Evolutionary conservation across 2,329 filamentous ascomycete species (phyloP).

Genomic region (Teratosphaeria nubilosa): DNA sequence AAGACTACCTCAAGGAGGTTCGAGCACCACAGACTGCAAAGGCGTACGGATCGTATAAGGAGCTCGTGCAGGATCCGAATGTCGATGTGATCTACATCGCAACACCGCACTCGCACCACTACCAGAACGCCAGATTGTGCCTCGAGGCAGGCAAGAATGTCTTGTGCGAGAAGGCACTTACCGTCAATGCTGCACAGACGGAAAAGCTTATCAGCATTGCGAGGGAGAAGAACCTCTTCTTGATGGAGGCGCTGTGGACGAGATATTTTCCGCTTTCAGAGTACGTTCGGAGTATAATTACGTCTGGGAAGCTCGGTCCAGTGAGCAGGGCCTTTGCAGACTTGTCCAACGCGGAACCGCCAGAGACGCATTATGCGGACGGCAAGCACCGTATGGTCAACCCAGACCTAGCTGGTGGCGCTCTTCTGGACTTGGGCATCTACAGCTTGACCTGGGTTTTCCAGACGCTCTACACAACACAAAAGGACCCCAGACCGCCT

Average conservation of each 20-base stretch:
- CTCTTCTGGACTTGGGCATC: constrained; percentile 74
- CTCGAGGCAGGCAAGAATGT: constrained; percentile 78
- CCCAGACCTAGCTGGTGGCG: constrained; percentile 69
- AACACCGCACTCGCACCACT: constrained; percentile 87
- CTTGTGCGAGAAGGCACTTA: constrained; percentile 84
- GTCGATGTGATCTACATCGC: constrained; percentile 84
- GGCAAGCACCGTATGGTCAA: constrained; percentile 70
- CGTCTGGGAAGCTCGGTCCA: constrained; percentile 43
- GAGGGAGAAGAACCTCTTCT: constrained; percentile 56
- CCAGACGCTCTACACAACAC: constrained; percentile 76
- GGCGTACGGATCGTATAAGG: constrained; percentile 71
- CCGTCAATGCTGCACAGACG: constrained; percentile 69
- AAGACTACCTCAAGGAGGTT: constrained; percentile 61
- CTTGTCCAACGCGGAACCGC: constrained; percentile 49
- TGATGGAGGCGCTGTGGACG: constrained; percentile 53
- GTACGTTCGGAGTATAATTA: constrained; percentile 59
- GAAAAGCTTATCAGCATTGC: constrained; percentile 63
- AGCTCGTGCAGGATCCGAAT: constrained; percentile 66
- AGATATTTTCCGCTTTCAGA: constrained; percentile 76
- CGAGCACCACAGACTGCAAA: constrained; percentile 58
- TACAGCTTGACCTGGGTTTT: constrained; percentile 87
- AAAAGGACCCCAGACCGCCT: constrained; percentile 57
- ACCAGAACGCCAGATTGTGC: constrained; percentile 79
- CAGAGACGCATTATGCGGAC: constrained; percentile 50
- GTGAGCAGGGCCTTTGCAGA: constrained; percentile 49